A percentile compares a stretch with the other conserved stretches of the same genome.
phyloP scores from a whole-genome alignment of 495 filamentous ascomycete species.

The Lindgomyces ingoldianus region DNA sequence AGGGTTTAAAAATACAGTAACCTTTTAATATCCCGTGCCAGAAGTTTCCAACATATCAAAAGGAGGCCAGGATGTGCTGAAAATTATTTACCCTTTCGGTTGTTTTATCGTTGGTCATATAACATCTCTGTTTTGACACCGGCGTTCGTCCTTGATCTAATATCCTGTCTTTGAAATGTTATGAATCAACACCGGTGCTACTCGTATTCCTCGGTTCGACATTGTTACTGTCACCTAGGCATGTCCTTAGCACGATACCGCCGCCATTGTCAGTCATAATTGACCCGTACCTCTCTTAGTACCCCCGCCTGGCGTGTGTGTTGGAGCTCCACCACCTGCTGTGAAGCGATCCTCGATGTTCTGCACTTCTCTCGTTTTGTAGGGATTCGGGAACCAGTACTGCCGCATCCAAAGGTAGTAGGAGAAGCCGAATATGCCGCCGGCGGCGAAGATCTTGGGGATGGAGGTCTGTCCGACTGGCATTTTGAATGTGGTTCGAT shows the following conservation, averaged over 20 bases:
- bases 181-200: neutral
- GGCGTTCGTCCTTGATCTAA: too few species aligned
- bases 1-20: too few species aligned
- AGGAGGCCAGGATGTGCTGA: too few species aligned
- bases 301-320: constrained; percentile 34
- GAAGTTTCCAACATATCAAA: too few species aligned
- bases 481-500: constrained; percentile 4
- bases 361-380: constrained; percentile 38
- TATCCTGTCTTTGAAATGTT: neutral
- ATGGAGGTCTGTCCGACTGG: constrained; percentile 6
- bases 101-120: constrained; percentile 25
- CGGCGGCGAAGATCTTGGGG: constrained; percentile 40
- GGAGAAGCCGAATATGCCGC: constrained; percentile 32
- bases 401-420: constrained; percentile 34
- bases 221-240: constrained; percentile 1
- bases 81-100: constrained; percentile 34
- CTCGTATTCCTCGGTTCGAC: neutral
- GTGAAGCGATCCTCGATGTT: constrained; percentile 39
- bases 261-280: neutral
- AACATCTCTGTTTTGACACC: constrained; percentile 15
- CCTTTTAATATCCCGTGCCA: too few species aligned
- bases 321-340: constrained; percentile 37
- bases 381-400: constrained; percentile 36
- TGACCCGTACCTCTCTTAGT: constrained; percentile 33
- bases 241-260: neutral